phyloP scores from a whole-genome alignment of 352 stramenopile species.

The Phytophthora meadii region DNA sequence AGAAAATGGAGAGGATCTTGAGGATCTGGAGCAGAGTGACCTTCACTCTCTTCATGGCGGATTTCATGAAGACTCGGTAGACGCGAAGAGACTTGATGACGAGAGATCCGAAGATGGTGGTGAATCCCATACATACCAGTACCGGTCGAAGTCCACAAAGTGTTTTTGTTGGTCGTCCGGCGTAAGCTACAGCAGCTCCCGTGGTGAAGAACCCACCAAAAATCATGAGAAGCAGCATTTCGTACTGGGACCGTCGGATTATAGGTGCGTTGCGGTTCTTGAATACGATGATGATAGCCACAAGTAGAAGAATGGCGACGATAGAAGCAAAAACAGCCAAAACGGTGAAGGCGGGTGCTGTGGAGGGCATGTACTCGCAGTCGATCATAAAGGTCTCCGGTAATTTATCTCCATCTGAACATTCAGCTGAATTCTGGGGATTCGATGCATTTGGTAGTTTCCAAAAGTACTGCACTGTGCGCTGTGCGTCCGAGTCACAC shows the following conservation, averaged over 20 bases:
- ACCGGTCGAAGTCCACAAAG: slow-evolving; percentile 47
- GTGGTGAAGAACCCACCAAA: slow-evolving; percentile 48
- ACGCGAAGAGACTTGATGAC: slow-evolving; percentile 62
- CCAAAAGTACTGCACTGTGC: slow-evolving; percentile 49
- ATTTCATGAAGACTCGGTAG: slow-evolving; percentile 61
- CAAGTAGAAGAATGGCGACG: slow-evolving; percentile 14
- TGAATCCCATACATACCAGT: slow-evolving; percentile 48
- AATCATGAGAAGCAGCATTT: slow-evolving; percentile 53
- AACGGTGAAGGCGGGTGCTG: slow-evolving; percentile 26
- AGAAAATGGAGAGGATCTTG: slow-evolving; percentile 48
- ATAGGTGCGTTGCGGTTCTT: slow-evolving; percentile 43
- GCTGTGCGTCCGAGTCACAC: slow-evolving; percentile 36
- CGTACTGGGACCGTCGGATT: slow-evolving; percentile 55
- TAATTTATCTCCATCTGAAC: slow-evolving; percentile 22
- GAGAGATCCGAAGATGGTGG: slow-evolving; percentile 51
- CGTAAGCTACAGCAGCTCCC: slow-evolving; percentile 36
- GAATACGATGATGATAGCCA: slow-evolving; percentile 35
- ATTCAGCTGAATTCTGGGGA: slow-evolving; percentile 3
- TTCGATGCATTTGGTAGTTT: slow-evolving; percentile 26
- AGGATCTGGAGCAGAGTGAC: slow-evolving; percentile 47
- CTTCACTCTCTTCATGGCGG: slow-evolving; percentile 49
- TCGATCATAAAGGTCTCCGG: slow-evolving; percentile 34
- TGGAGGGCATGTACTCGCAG: slow-evolving; percentile 48
- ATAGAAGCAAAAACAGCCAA: slow-evolving; percentile 24
- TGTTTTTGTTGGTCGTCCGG: slow-evolving; percentile 29